Percentiles rank a stretch among this genome's conserved stretches.
Evolutionary conservation across 257 asterid species (phyloP).

Genomic region (Cruciata laevipes): DNA sequence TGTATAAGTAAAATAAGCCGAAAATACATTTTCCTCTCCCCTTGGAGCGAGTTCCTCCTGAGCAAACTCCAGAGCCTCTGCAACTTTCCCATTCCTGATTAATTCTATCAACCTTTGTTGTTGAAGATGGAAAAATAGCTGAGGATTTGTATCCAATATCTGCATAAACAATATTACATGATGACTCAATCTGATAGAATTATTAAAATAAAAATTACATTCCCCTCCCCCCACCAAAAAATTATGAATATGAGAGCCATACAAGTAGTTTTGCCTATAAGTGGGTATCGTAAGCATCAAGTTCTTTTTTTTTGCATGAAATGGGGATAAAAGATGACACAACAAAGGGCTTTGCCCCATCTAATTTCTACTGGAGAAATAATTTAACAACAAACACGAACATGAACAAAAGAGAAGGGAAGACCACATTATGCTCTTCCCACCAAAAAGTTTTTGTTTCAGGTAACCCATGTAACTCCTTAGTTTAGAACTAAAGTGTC

Average conservation of each 20-base stretch:
- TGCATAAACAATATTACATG: slow-evolving; percentile 29
- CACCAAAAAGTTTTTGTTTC: background rate
- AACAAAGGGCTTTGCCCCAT: background rate
- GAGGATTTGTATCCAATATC: slow-evolving; percentile 84
- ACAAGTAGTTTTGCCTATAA: background rate
- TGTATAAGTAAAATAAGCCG: background rate
- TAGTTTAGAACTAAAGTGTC: background rate
- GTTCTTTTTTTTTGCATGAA: too few relatives aligned
- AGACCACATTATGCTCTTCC: background rate
- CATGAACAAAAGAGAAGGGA: background rate
- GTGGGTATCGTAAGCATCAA: background rate
- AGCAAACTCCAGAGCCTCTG: slow-evolving; percentile 87
- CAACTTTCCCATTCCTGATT: slow-evolving; percentile 63
- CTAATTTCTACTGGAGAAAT: background rate
- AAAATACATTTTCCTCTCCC: slow-evolving; percentile 79
- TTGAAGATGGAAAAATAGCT: slow-evolving; percentile 81
- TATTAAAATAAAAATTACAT: background rate
- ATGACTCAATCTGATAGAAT: background rate
- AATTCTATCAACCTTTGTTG: slow-evolving; percentile 83
- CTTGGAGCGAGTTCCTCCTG: slow-evolving; percentile 93
- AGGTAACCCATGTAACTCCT: background rate
- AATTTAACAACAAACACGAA: background rate
- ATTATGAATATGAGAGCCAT: background rate
- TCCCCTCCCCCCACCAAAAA: too few relatives aligned
- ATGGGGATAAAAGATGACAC: background rate